Percentiles rank a stretch among this genome's conserved stretches.
These are phyloP conservation scores for Phlegmacium glaucopus DNA, from an alignment of 768 basidiomycete genomes.

Conservation along the genomic window DNA sequence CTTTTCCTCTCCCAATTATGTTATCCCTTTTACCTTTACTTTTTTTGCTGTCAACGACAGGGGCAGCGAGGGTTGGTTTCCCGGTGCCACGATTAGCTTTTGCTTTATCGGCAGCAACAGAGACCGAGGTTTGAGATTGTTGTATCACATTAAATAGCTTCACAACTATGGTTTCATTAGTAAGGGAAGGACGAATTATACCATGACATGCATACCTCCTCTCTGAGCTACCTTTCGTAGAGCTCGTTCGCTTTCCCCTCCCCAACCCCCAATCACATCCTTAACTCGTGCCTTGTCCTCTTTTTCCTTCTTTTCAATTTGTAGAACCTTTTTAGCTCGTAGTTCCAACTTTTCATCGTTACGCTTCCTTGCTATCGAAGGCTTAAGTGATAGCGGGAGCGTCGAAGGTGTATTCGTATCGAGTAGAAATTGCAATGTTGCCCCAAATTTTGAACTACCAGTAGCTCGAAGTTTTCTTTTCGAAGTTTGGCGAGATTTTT, in stretches of 20 bases:
- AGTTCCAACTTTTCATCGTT: conserved; percentile 76
- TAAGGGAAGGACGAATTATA: neutral
- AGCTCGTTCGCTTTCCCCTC: conserved; percentile 73
- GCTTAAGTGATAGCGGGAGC: conserved; percentile 75
- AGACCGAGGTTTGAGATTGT: conserved; percentile 63
- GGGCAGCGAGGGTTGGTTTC: conserved; percentile 70
- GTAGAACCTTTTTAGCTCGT: conserved; percentile 68
- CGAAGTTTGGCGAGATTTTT: conserved; percentile 74
- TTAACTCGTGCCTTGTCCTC: conserved; percentile 66
- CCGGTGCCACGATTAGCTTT: conserved; percentile 68
- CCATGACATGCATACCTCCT: conserved; percentile 61
- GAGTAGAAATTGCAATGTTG: conserved; percentile 68
- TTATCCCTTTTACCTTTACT: conserved; percentile 53
- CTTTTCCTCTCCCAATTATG: conserved; percentile 51
- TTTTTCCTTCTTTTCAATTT: conserved; percentile 67
- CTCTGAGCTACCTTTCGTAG: conserved; percentile 82
- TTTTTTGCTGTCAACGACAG: conserved; percentile 49
- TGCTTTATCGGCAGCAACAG: conserved; percentile 49
- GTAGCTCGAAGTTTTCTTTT: conserved; percentile 85
- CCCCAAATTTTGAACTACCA: conserved; percentile 68
- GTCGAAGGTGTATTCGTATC: conserved; percentile 67
- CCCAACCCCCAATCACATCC: conserved; percentile 87
- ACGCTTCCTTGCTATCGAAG: conserved; percentile 61
- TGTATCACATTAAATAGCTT: conserved; percentile 85
- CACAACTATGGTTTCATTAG: conserved; percentile 51